These are phyloP conservation scores for Hypoxylon crocopeplum DNA, from an alignment of 495 filamentous ascomycete species.

Conservation along the genomic window DNA sequence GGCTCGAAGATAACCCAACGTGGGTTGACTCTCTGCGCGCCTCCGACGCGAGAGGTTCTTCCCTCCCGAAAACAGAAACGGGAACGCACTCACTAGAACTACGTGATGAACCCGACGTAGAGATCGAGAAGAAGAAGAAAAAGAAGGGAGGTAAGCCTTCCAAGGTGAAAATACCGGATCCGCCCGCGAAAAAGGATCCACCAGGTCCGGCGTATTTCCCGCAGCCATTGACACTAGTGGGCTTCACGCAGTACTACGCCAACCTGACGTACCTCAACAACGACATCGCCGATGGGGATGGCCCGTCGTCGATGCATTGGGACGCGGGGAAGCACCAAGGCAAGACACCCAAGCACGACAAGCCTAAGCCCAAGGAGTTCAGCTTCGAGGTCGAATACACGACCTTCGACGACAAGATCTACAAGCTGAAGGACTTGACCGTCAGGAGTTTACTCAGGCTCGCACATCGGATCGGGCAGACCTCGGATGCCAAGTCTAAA, in stretches of 20 bases:
- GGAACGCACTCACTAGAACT: constrained; percentile 31
- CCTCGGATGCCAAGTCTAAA: neutral
- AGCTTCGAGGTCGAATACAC: constrained; percentile 85
- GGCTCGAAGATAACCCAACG: constrained; percentile 62
- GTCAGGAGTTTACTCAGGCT: constrained; percentile 81
- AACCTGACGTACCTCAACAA: constrained; percentile 91
- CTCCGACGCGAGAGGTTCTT: neutral
- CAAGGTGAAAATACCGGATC: constrained; percentile 68
- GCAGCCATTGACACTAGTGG: constrained; percentile 75
- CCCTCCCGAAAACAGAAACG: neutral
- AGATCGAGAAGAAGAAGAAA: constrained; percentile 45
- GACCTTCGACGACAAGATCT: constrained; percentile 76
- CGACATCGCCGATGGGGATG: constrained; percentile 47
- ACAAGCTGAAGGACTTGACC: constrained; percentile 81
- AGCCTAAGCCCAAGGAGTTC: constrained; percentile 68
- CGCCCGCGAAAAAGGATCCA: constrained; percentile 73
- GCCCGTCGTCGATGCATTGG: constrained; percentile 46
- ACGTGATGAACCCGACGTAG: constrained; percentile 25
- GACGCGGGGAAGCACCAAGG: constrained; percentile 63
- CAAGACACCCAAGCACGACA: constrained; percentile 55
- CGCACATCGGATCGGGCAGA: constrained; percentile 75
- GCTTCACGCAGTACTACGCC: constrained; percentile 90
- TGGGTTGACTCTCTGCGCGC: constrained; percentile 49
- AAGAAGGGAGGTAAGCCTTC: constrained; percentile 62
- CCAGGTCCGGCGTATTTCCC: constrained; percentile 93